A percentile compares a stretch with the other conserved stretches of the same genome.
phyloP scores from a whole-genome alignment of 352 stramenopile genomes.

The Bremia lactucae region DNA sequence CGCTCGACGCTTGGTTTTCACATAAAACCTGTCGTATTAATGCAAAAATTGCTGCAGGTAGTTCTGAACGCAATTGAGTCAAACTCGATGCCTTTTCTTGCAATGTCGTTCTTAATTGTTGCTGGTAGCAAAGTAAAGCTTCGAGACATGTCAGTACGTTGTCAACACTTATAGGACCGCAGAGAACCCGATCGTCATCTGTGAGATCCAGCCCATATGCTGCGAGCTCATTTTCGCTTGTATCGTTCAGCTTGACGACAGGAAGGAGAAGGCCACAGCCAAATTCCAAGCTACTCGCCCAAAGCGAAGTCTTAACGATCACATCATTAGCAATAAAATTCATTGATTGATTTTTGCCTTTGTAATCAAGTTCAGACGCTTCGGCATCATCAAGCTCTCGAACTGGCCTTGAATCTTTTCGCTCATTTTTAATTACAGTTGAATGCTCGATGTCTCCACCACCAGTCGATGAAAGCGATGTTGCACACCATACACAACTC shows the following conservation, averaged over 20 bases:
- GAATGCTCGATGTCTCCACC: constrained; percentile 24
- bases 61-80: constrained; percentile 37
- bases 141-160: constrained; percentile 62
- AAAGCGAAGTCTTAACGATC: constrained; percentile 58
- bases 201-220: constrained; percentile 53
- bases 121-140: constrained; percentile 39
- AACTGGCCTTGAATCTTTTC: too few species aligned
- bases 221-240: constrained; percentile 20
- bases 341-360: constrained; percentile 7
- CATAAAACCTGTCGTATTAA: constrained; percentile 60
- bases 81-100: neutral
- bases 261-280: constrained; percentile 36
- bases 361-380: too few species aligned
- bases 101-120: constrained; percentile 7
- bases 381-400: too few species aligned
- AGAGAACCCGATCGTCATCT: constrained; percentile 68
- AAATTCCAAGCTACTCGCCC: constrained; percentile 56
- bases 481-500: constrained; percentile 48
- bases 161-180: constrained; percentile 41
- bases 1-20: constrained; percentile 45
- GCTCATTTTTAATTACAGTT: constrained; percentile 18
- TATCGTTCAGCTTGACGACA: constrained; percentile 51
- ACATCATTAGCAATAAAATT: constrained; percentile 32
- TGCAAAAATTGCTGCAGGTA: constrained; percentile 55
- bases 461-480: constrained; percentile 19